These are phyloP conservation scores for Monosporozyma yasuniensis DNA, from an alignment of 805 yeast genomes.

Conservation along the genomic window DNA sequence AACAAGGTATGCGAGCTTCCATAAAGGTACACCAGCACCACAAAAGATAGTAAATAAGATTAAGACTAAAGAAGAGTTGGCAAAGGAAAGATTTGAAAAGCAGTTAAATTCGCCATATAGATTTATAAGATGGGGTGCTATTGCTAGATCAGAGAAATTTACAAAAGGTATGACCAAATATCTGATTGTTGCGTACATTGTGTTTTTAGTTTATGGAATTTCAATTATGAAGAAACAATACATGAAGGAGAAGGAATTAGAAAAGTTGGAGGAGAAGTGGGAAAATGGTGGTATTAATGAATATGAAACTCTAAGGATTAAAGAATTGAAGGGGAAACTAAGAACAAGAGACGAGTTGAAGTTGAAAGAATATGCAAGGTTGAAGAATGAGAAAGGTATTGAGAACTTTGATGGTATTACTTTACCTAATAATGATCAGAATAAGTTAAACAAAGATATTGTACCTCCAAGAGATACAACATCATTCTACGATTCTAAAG, in stretches of 20 bases:
- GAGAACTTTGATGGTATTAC: constrained; percentile 26
- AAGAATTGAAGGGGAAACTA: constrained; percentile 49
- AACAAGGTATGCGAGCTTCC: not conserved
- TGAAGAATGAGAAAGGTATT: constrained; percentile 35
- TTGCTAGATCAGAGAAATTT: constrained; percentile 46
- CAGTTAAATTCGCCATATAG: constrained; percentile 31
- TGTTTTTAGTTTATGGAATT: constrained; percentile 50
- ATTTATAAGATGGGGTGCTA: constrained; percentile 45
- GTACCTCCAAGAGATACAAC: constrained; percentile 77
- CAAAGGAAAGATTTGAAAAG: constrained; percentile 22
- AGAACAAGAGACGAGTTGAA: constrained; percentile 58
- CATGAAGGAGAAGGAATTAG: constrained; percentile 54
- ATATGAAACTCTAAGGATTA: constrained; percentile 53
- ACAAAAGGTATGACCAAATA: constrained; percentile 54
- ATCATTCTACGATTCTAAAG: constrained; percentile 64
- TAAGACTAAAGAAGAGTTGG: constrained; percentile 29
- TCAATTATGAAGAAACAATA: constrained; percentile 60
- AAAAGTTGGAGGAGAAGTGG: constrained; percentile 34
- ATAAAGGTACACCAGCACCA: not conserved
- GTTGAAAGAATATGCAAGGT: constrained; percentile 48
- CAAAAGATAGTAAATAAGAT: not conserved
- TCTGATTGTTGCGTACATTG: constrained; percentile 50
- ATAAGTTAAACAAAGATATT: constrained; percentile 33
- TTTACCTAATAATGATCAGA: constrained; percentile 27
- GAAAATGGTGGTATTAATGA: constrained; percentile 36